Evolutionary conservation across 1,284 basidiomycete species (phyloP), one percentile per base, ranked within the genome.

Genomic region (Ceratobasidium sp.): DNA sequence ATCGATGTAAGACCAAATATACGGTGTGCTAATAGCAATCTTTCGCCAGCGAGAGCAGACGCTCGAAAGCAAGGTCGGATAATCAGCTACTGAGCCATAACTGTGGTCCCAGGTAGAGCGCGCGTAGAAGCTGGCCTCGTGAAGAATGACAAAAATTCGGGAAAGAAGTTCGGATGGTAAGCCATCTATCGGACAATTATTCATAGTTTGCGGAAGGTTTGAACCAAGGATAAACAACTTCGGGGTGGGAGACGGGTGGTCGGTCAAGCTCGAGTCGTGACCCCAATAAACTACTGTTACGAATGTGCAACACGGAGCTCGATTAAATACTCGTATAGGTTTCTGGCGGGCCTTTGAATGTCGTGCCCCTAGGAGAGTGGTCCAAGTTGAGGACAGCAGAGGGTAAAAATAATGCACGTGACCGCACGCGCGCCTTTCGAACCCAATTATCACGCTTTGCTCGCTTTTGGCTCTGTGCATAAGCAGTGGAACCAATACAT

Each of bases 31-130:
- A 19, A 62, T 62, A 9, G 37, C 57, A 17, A 59, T 46, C 9
- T 64, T 44, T 13, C 70, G 57, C 70, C 70, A 73, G 34, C 57
- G 57, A 46, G 46, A 49, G 59, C 70, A 73, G 29, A 73, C 70
- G 22, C 44, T 62, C 29, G 70, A 62, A 34, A 62, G 44, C 34
- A 49, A 13, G 32, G 32, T 51, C n/a, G 59, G 32, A 64, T 73
- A 64, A 25, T 73, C n/a, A n/a, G n/a, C 25, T 29, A 17, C 25
- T 2, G 29, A 5, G 29, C 44, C 29, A 34, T 73, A 34, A 40
- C 54, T 37, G 25, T 22, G 7, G 29, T 29, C 57, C 5, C 22
- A 5, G 9, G 25, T 22, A 61, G 37, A 37, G 19, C 57, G 57
- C 15, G 57, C 57, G 32, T 61, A 37, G 34, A 34, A 13, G 32